These are phyloP conservation scores for Arthrobotrys pseudoclavata DNA, from an alignment of 2,329 filamentous ascomycete genomes.

Conservation along the genomic window DNA sequence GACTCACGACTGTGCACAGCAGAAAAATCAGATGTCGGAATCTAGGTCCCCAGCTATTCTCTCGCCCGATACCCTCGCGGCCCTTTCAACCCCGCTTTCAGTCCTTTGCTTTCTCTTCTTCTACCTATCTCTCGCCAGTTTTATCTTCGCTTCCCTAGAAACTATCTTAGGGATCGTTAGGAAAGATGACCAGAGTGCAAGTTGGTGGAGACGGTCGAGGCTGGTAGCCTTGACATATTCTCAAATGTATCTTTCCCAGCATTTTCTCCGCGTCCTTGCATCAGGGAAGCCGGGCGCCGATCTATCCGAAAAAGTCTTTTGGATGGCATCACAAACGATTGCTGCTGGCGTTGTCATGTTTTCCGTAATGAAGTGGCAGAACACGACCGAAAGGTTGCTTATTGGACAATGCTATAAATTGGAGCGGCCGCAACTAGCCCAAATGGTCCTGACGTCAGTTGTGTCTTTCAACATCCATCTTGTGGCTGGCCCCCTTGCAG, in stretches of 20 bases:
- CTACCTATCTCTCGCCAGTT: slow-evolving; percentile 50
- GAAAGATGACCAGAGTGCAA: slow-evolving; percentile 40
- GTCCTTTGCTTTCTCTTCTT: slow-evolving; percentile 45
- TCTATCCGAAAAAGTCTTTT: slow-evolving; percentile 41
- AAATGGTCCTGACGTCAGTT: slow-evolving; percentile 33
- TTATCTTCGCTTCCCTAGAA: slow-evolving; percentile 36
- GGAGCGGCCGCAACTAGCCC: slow-evolving; percentile 40
- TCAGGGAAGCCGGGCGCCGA: slow-evolving; percentile 31
- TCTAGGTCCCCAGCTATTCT: not conserved
- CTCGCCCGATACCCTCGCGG: slow-evolving; percentile 20
- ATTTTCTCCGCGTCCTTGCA: slow-evolving; percentile 37
- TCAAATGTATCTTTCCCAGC: slow-evolving; percentile 56
- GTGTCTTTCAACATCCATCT: slow-evolving; percentile 42
- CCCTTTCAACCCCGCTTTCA: slow-evolving; percentile 29
- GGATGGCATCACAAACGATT: slow-evolving; percentile 57
- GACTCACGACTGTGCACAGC: not conserved
- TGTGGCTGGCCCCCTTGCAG: slow-evolving; percentile 23
- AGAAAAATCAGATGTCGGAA: slow-evolving; percentile 15
- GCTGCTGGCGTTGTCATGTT: slow-evolving; percentile 36
- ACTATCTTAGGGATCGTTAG: slow-evolving; percentile 39
- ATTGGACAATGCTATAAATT: slow-evolving; percentile 36
- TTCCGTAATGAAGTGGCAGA: slow-evolving; percentile 8
- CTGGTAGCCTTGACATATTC: slow-evolving; percentile 49
- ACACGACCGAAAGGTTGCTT: slow-evolving; percentile 25
- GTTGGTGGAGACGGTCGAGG: slow-evolving; percentile 53